Percentiles rank a stretch among this genome's conserved stretches.
These are phyloP conservation scores for Malania oleifera DNA, from an alignment of 164 flowering plant species.

Conservation along the genomic window DNA sequence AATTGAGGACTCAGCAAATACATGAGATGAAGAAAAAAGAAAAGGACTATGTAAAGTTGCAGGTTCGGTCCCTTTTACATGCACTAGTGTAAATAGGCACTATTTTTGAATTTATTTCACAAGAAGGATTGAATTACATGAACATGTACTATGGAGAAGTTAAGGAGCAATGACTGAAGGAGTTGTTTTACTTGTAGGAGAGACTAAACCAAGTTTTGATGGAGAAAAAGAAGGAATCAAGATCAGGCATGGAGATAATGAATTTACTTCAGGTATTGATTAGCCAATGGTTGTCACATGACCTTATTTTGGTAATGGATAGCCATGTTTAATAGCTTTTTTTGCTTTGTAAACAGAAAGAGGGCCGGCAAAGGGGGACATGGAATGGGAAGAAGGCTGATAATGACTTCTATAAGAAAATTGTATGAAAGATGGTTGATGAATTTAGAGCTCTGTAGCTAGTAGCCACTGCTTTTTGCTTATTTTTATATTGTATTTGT, in stretches of 20 bases:
- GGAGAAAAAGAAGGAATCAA: slow-evolving; percentile 99
- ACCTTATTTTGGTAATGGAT: neutral
- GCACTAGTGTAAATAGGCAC: neutral
- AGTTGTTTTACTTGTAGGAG: slow-evolving; percentile 47
- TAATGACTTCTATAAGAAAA: slow-evolving; percentile 88
- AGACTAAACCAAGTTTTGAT: slow-evolving; percentile 88
- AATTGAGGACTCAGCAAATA: slow-evolving; percentile 91
- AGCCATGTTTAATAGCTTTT: slow-evolving; percentile 7
- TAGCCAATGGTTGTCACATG: neutral
- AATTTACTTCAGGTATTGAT: slow-evolving; percentile 77
- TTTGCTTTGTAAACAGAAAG: slow-evolving; percentile 57
- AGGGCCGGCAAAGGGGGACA: slow-evolving; percentile 98
- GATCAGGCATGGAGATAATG: slow-evolving; percentile 99
- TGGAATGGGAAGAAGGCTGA: slow-evolving; percentile 99
- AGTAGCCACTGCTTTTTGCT: neutral
- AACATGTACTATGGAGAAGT: neutral
- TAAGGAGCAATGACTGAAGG: neutral
- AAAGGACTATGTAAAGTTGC: slow-evolving; percentile 92
- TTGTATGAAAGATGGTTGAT: slow-evolving; percentile 46
- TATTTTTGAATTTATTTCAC: too few species aligned
- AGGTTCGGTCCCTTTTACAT: slow-evolving; percentile 39
- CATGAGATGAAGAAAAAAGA: slow-evolving; percentile 99
- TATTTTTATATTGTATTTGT: slow-evolving; percentile 4
- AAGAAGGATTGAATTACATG: neutral
- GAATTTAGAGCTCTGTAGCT: neutral